Evolutionary conservation across 2,329 filamentous ascomycete genomes (phyloP).

Genomic region (Alternaria sp.): DNA sequence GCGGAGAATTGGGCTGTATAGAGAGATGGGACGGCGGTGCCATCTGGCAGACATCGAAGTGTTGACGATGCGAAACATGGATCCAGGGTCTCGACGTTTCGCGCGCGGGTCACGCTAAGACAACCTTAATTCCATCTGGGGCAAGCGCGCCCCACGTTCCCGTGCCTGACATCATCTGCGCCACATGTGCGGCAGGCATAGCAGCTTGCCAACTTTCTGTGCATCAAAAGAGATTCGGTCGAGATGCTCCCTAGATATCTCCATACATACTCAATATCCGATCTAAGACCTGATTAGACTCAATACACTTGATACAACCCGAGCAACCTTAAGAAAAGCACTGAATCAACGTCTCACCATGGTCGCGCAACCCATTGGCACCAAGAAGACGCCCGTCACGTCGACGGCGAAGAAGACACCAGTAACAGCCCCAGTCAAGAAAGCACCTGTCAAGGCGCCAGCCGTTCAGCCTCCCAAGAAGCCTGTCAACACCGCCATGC

Average conservation of each 20-base stretch:
- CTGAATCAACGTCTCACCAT: slow-evolving; percentile 12
- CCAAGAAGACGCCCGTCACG: slow-evolving; percentile 29
- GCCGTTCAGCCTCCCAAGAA: slow-evolving; percentile 24
- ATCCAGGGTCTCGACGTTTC: slow-evolving; percentile 31
- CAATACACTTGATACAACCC: not conserved
- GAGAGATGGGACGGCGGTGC: slow-evolving; percentile 8
- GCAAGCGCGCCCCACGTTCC: slow-evolving; percentile 21
- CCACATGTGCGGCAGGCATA: slow-evolving; percentile 16
- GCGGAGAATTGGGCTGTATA: slow-evolving; percentile 1
- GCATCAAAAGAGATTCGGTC: not conserved
- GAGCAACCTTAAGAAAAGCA: not conserved
- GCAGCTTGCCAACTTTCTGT: slow-evolving; percentile 21
- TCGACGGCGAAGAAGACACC: slow-evolving; percentile 24
- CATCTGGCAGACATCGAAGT: slow-evolving; percentile 14
- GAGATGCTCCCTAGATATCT: slow-evolving; percentile 1
- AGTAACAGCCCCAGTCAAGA: slow-evolving; percentile 7
- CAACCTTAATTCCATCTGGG: slow-evolving; percentile 27
- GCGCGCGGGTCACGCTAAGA: slow-evolving; percentile 25
- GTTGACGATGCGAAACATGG: slow-evolving; percentile 25
- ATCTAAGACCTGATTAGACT: not conserved
- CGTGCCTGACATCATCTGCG: slow-evolving; percentile 36
- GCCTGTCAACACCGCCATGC: slow-evolving; percentile 21
- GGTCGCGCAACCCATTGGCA: slow-evolving; percentile 35
- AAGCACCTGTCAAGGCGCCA: slow-evolving; percentile 1
- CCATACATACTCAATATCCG: not conserved